Evolutionary conservation across 2,329 filamentous ascomycete species (phyloP).

Genomic region (Hypoxylon sp.): DNA sequence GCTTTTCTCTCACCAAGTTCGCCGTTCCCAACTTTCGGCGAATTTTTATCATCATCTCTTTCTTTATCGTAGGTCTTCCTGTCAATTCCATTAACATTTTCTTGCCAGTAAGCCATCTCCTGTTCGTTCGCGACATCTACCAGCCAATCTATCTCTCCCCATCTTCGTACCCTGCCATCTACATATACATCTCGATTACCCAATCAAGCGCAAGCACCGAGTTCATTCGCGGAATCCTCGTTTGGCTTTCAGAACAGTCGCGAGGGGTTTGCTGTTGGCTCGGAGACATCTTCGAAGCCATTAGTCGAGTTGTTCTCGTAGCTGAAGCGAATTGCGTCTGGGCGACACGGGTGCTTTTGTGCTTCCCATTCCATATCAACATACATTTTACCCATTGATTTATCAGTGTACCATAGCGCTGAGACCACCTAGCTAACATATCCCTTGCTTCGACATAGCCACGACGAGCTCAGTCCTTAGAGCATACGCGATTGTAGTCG

Average conservation of each 20-base stretch:
- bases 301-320: too few species aligned
- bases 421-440: slow-evolving; percentile 15
- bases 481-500: slow-evolving; percentile 15
- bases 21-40: slow-evolving; percentile 29
- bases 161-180: neutral
- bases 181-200: slow-evolving; percentile 5
- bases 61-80: slow-evolving; percentile 33
- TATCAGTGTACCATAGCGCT: neutral
- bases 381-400: too few species aligned
- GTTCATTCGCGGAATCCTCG: too few species aligned
- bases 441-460: slow-evolving; percentile 12
- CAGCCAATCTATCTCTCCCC: too few species aligned
- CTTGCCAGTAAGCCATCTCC: slow-evolving; percentile 23
- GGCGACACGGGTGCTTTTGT: neutral
- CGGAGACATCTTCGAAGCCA: too few species aligned
- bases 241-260: too few species aligned
- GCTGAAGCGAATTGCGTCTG: neutral
- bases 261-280: too few species aligned
- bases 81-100: slow-evolving; percentile 27
- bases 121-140: neutral
- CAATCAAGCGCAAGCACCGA: slow-evolving; percentile 13
- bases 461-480: slow-evolving; percentile 9
- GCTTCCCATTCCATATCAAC: too few species aligned
- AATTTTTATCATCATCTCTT: slow-evolving; percentile 33
- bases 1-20: slow-evolving; percentile 36